Base-by-base conservation (phyloP, 805 yeast genomes). In the Cyberlindnera meyerae region DNA sequence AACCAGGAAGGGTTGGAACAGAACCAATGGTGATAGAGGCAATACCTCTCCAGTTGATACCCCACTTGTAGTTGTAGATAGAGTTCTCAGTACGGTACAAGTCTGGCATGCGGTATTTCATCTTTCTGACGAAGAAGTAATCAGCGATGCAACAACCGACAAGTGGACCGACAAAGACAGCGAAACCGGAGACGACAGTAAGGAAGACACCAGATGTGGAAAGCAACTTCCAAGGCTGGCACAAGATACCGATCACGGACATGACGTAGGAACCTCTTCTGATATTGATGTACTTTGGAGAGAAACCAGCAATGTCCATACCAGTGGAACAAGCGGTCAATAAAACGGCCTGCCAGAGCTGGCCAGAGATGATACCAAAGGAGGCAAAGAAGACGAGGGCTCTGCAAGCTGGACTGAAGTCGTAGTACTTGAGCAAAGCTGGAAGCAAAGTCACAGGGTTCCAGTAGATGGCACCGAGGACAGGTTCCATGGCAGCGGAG, bases 141-240 rank as follows among this genome's bases (percentile, higher is more conserved):
- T 47, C 47, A 8, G 44, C 42, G 22, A 47, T 24, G 17, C 47
- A 39, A 20, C 34, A 27, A 6, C 52, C 54, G 17, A 49, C 48
- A 21, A 44, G 45, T 4, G 54, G 41, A 27, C 45, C 42, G 33
- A 48, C 38, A 28, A 49, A 49, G 25, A 48, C 47, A 17, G 52
- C 54, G 45, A 51, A 49, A 9, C 54, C 52, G 8, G 39, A 40
- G 26, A 51, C 49, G 35, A 49, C 49, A n/a, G 49, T 45, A 13
- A 49, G 31, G 31, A 48, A 46, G 13, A 45, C 45, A 16, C 42
- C 42, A 3, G 54, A 48, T 5, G 45, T 38, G 6, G 51, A 42
- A 12, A 48, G 35, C 37, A 68, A 58, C 45, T 55, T 55, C 65
- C 65, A 62, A 2, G 66, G 67, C 39, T 59, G 65, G 20, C 58